phyloP scores from a whole-genome alignment of 306 rosid genomes.

The Lupinus albus region DNA sequence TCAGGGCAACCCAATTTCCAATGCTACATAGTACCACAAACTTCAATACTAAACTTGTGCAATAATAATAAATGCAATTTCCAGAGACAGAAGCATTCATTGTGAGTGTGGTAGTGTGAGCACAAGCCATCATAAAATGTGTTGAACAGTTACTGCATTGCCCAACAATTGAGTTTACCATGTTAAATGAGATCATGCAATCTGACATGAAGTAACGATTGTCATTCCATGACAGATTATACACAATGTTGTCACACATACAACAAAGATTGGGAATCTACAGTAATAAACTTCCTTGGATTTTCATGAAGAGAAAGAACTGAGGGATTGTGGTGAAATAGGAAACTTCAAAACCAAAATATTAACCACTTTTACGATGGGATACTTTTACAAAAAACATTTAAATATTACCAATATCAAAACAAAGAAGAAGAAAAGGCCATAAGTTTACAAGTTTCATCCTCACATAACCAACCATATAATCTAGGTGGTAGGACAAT shows the following conservation, averaged over 20 bases:
- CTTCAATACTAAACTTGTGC: too few relatives aligned
- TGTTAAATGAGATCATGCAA: neutral
- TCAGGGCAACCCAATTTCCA: too few relatives aligned
- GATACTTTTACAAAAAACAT: too few relatives aligned
- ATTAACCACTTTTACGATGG: neutral
- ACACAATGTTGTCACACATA: neutral
- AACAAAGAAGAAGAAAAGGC: too few relatives aligned
- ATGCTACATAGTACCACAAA: too few relatives aligned
- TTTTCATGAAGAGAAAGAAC: neutral
- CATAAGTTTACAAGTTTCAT: too few relatives aligned
- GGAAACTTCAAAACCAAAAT: neutral
- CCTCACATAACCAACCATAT: too few relatives aligned
- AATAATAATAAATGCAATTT: conserved; percentile 12
- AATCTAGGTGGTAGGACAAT: too few relatives aligned
- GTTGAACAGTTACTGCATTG: neutral
- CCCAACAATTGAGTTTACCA: neutral
- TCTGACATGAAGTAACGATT: neutral
- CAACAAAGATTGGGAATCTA: neutral
- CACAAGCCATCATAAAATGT: too few relatives aligned
- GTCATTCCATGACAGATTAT: neutral
- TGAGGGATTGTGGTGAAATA: neutral
- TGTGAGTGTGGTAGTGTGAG: too few relatives aligned
- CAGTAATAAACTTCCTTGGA: neutral
- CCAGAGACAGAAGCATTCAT: conserved; percentile 22
- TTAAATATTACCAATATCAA: too few relatives aligned